Conservation (phyloP, 352 stramenopile species). For the Pythium scleroteichum region DNA sequence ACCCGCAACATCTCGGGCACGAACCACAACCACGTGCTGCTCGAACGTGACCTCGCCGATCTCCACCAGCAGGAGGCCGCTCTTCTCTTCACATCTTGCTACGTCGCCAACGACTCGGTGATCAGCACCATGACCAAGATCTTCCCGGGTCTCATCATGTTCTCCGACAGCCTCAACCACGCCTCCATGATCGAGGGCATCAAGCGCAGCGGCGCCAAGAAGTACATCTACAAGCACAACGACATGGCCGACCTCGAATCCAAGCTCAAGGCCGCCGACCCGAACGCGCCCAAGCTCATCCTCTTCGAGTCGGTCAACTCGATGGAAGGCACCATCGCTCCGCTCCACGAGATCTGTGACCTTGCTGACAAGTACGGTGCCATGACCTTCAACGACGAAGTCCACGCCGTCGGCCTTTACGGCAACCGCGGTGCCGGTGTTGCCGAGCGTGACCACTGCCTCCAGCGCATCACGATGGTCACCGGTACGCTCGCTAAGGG, state of each 20-base stretch:
- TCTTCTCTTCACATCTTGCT: slow-evolving; percentile 89
- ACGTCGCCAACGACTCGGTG: slow-evolving; percentile 90
- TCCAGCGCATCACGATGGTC: slow-evolving; percentile 89
- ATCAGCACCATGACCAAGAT: slow-evolving; percentile 90
- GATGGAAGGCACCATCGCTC: slow-evolving; percentile 86
- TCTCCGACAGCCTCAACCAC: slow-evolving; percentile 91
- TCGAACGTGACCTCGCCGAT: slow-evolving; percentile 83
- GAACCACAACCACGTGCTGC: slow-evolving; percentile 89
- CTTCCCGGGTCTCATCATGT: slow-evolving; percentile 88
- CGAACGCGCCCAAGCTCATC: slow-evolving; percentile 79
- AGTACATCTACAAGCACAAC: slow-evolving; percentile 89
- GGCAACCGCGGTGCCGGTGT: slow-evolving; percentile 85
- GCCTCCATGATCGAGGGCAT: slow-evolving; percentile 89
- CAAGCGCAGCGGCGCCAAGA: slow-evolving; percentile 72
- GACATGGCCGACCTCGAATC: slow-evolving; percentile 76
- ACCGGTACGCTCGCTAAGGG: slow-evolving; percentile 90
- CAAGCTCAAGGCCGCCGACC: slow-evolving; percentile 75
- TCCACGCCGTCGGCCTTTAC: slow-evolving; percentile 89
- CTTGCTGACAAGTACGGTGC: slow-evolving; percentile 90
- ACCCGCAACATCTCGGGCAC: slow-evolving; percentile 92
- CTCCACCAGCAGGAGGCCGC: slow-evolving; percentile 86
- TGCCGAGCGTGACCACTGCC: slow-evolving; percentile 83
- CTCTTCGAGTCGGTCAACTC: slow-evolving; percentile 89
- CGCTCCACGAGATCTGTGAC: slow-evolving; percentile 84
- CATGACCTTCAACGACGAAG: slow-evolving; percentile 92